These are phyloP conservation scores for Lasiodiplodia theobromae DNA, from an alignment of 2,329 filamentous ascomycete species.

Conservation along the genomic window DNA sequence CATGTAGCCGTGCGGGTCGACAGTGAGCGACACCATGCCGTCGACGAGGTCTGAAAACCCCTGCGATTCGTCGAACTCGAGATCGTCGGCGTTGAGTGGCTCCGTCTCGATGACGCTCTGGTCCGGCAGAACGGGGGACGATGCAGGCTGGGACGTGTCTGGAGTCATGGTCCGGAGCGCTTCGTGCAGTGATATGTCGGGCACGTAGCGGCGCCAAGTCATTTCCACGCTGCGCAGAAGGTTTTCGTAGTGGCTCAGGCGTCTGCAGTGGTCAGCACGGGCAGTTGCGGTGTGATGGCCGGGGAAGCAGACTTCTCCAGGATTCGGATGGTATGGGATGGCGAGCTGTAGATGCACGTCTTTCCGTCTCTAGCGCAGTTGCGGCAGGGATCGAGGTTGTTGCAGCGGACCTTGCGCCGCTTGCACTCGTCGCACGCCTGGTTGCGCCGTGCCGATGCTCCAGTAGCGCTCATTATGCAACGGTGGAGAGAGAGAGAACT, in stretches of 20 bases:
- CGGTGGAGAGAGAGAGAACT: not conserved
- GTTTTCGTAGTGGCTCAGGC: not conserved
- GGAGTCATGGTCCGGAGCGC: not conserved
- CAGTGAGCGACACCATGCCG: slow-evolving; percentile 30
- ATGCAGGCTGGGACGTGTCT: not conserved
- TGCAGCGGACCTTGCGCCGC: slow-evolving; percentile 18
- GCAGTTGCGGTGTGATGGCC: not conserved
- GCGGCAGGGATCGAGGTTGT: not conserved
- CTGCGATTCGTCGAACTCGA: slow-evolving; percentile 29
- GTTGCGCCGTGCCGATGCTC: not conserved
- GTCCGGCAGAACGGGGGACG: not conserved
- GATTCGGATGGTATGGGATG: not conserved
- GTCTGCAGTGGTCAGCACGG: not conserved
- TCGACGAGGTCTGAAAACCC: slow-evolving; percentile 29
- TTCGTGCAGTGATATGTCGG: slow-evolving; percentile 2
- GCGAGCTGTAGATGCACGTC: slow-evolving; percentile 10
- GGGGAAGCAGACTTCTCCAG: not conserved
- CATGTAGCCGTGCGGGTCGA: slow-evolving; percentile 48
- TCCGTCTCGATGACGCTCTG: slow-evolving; percentile 4
- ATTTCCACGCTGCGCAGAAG: not conserved
- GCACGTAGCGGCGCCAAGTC: not conserved
- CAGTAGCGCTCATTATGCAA: not conserved
- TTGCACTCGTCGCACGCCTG: slow-evolving; percentile 17
- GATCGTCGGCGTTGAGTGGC: slow-evolving; percentile 23
- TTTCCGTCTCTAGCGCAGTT: slow-evolving; percentile 6